phyloP scores from a whole-genome alignment of 768 basidiomycete genomes.

The Leccinum pellstonianum region DNA sequence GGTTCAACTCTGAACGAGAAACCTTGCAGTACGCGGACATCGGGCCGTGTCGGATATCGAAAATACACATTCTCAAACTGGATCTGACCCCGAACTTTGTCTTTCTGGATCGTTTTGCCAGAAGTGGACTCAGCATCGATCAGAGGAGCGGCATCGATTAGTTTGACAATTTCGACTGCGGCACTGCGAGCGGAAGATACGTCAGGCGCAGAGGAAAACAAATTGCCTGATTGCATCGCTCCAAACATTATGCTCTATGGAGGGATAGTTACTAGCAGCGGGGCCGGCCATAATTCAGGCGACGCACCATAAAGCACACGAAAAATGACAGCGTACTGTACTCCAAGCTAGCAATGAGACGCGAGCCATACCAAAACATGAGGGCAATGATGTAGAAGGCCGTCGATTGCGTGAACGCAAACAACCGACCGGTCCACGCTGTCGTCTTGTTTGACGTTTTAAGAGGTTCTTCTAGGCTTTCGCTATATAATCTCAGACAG shows the following conservation, averaged over 20 bases:
- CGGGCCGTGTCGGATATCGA: constrained; percentile 88
- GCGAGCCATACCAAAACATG: constrained; percentile 75
- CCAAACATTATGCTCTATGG: constrained; percentile 68
- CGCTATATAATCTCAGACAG: constrained; percentile 63
- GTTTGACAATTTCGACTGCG: constrained; percentile 67
- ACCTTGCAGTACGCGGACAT: constrained; percentile 78
- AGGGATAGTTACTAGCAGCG: background rate
- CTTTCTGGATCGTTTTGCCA: constrained; percentile 51
- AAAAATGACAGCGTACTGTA: constrained; percentile 69
- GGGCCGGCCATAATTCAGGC: background rate
- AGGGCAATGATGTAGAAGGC: constrained; percentile 82
- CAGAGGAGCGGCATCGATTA: constrained; percentile 72
- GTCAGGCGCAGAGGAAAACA: constrained; percentile 85
- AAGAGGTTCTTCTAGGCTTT: constrained; percentile 72
- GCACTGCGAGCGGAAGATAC: constrained; percentile 81
- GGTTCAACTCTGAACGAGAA: constrained; percentile 70
- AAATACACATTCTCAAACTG: constrained; percentile 81
- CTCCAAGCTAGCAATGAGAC: constrained; percentile 54
- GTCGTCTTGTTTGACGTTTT: constrained; percentile 59
- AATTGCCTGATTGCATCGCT: constrained; percentile 86
- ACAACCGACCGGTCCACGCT: constrained; percentile 63
- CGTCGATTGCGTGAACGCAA: constrained; percentile 70
- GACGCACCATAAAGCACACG: constrained; percentile 73
- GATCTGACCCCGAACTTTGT: constrained; percentile 59
- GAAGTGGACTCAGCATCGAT: constrained; percentile 77